phyloP scores from a whole-genome alignment of 2,329 filamentous ascomycete species.

The Fusarium poae region DNA sequence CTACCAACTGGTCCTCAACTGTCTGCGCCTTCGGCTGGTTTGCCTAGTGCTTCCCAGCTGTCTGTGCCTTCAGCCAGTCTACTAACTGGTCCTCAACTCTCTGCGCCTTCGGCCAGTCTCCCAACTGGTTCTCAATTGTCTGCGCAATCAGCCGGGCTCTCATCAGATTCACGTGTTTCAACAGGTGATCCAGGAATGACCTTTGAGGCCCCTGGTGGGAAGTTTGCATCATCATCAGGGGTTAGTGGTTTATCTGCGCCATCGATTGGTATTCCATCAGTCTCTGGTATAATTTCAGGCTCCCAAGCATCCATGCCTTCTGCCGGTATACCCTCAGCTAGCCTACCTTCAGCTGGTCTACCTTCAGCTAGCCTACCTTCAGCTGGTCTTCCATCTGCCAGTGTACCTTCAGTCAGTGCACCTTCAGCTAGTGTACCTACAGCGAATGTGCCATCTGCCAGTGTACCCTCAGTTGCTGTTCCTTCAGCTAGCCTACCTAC shows the following conservation, averaged over 20 bases:
- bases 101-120: neutral
- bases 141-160: neutral
- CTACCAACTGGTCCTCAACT: too few relatives aligned
- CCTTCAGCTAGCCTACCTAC: neutral
- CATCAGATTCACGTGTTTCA: too few relatives aligned
- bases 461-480: neutral
- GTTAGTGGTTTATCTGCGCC: neutral
- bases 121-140: neutral
- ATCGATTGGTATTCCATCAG: too few relatives aligned
- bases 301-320: neutral
- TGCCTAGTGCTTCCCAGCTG: neutral
- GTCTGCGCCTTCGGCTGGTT: too few relatives aligned
- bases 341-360: neutral
- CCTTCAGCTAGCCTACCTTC: neutral
- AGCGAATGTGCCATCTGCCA: neutral
- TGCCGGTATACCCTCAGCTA: neutral
- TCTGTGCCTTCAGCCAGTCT: neutral
- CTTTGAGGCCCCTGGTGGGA: neutral
- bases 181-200: too few relatives aligned
- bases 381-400: neutral
- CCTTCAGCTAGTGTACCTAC: neutral
- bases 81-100: too few relatives aligned
- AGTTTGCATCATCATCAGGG: neutral
- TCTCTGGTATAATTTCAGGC: too few relatives aligned
- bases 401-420: accelerated